Evolutionary conservation across 495 filamentous ascomycete genomes (phyloP), one percentile per base, ranked within the genome.

Genomic region (Glarea lozoyensis): DNA sequence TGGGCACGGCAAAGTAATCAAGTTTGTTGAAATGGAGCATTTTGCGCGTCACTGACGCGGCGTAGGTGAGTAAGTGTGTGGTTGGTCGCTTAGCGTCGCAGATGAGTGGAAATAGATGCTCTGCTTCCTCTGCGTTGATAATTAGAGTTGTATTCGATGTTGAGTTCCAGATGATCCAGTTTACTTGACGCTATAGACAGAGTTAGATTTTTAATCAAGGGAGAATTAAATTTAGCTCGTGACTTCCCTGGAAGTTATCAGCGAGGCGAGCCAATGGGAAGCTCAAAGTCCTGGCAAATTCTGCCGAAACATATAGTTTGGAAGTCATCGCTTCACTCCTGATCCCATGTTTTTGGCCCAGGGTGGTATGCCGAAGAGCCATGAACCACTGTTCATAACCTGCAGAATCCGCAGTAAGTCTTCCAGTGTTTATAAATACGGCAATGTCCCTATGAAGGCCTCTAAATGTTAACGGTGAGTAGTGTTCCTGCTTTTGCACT

Each of bases 11-110:
- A 48, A 72, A 72, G 52, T 66, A 75, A 4, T 48, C 25, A 0
- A 79, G 54, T 12, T 37, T 46, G 37, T 75, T 72, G 54, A 80
- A 76, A 15, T 59, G 53, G 0, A 72, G 47, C 76, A 80, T 80
- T 1, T 57, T 57, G 21, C 60, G 60, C 0, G 72, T 76, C 5
- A 75, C 61, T 0, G 73, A 73, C 3, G 74, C 65, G 0, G 73
- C 64, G 32, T 80, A 80, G 0, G 64, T 40, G 16, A 77, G 57
- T 0, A 81, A 52, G 45, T 76, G 55, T 2, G 54, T 56, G 3
- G 37, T 37, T 52, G 22, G 27, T 36, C n/a, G 17, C 17, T 13
- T 23, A 3, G 15, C 17, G 0, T 21, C 23, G 10, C 57, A 53
- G 24, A 72, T 23, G 0, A 66, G 22, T 10, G 66, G 58, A 21